Percentiles rank a stretch among this genome's conserved stretches.
Conservation (phyloP, 108 stramenopile genomes). For the Epithemia pelagica region DNA sequence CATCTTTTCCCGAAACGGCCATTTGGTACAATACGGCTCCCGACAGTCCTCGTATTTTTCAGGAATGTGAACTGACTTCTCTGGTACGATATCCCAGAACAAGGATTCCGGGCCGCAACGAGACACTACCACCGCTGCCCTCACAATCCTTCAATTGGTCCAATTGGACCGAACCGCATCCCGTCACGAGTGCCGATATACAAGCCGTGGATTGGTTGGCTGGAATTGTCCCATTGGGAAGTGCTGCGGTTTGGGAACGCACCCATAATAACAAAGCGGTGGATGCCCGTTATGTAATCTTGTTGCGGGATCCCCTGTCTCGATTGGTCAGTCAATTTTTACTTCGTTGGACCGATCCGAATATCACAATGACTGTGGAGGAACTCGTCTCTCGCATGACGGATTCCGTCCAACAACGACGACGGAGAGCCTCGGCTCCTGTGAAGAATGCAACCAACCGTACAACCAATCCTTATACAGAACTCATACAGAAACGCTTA, state of each 20-base stretch:
- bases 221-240: not conserved
- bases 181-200: not conserved
- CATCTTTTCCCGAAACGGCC: too few relatives aligned
- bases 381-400: not conserved
- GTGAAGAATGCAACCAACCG: not conserved
- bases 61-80: not conserved
- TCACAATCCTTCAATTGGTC: not conserved
- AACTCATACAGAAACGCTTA: too few relatives aligned
- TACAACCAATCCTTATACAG: not conserved
- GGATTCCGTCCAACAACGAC: too few relatives aligned
- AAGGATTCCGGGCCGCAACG: not conserved
- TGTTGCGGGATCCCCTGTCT: not conserved
- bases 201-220: not conserved
- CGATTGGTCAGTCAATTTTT: not conserved
- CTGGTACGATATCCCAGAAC: too few relatives aligned
- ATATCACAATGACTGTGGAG: not conserved
- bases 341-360: not conserved
- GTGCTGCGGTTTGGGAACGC: not conserved
- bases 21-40: not conserved
- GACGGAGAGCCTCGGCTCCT: too few relatives aligned
- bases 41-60: not conserved
- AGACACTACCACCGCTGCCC: not conserved
- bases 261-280: not conserved
- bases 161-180: too few relatives aligned
- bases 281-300: not conserved